phyloP scores from a whole-genome alignment of 1,284 basidiomycete species.

The Amylostereum chailletii region DNA sequence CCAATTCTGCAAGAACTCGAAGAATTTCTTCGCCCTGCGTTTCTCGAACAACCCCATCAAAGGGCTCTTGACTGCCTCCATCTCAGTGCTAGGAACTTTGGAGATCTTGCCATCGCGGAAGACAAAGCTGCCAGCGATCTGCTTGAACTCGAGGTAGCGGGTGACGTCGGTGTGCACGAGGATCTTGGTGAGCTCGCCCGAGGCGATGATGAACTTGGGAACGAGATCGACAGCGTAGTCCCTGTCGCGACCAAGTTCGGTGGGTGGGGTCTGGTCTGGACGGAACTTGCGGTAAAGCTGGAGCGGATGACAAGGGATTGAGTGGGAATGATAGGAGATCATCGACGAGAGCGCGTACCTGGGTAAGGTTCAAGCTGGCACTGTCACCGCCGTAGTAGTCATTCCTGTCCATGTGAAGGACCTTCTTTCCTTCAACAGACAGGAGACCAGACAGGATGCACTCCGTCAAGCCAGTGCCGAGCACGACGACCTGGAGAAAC shows the following conservation, averaged over 20 bases:
- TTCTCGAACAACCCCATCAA: slow-evolving; percentile 99
- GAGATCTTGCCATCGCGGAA: slow-evolving; percentile 96
- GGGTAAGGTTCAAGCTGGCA: slow-evolving; percentile 94
- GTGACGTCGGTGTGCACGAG: slow-evolving; percentile 99
- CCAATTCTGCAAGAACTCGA: slow-evolving; percentile 95
- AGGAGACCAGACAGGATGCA: slow-evolving; percentile 95
- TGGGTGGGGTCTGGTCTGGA: slow-evolving; percentile 58
- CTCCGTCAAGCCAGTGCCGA: slow-evolving; percentile 96
- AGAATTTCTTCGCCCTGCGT: slow-evolving; percentile 97
- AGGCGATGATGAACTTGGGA: slow-evolving; percentile 96
- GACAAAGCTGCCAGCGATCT: slow-evolving; percentile 97
- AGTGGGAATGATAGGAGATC: slow-evolving; percentile 8
- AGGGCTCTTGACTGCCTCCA: slow-evolving; percentile 91
- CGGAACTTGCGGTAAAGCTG: slow-evolving; percentile 98
- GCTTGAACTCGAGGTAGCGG: slow-evolving; percentile 99
- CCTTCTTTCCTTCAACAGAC: slow-evolving; percentile 99
- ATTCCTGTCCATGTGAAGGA: slow-evolving; percentile 98
- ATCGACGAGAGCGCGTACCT: slow-evolving; percentile 44
- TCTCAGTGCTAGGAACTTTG: slow-evolving; percentile 96
- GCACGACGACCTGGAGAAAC: slow-evolving; percentile 71
- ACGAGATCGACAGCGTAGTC: slow-evolving; percentile 96
- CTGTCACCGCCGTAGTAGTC: slow-evolving; percentile 99
- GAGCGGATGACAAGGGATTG: slow-evolving; percentile 7
- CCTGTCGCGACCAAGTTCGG: slow-evolving; percentile 85
- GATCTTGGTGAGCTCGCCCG: slow-evolving; percentile 96